Evolutionary conservation across 306 rosid species (phyloP), one percentile per base, ranked within the genome.

Genomic region (Sophora flavescens): DNA sequence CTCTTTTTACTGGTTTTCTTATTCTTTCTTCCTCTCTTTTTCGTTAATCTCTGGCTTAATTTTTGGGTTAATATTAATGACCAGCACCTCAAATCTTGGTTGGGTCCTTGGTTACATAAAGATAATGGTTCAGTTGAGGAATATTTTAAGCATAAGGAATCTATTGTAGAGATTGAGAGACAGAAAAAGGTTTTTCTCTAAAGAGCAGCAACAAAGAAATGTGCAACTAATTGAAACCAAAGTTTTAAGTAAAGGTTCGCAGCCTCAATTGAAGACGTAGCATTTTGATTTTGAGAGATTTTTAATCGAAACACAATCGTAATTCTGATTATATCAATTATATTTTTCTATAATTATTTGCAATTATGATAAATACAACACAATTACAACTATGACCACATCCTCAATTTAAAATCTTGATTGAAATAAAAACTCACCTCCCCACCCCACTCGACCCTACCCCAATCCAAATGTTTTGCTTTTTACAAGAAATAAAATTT

Each of bases 81-180:
- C 51, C 39, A 26, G 65, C 69, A 53, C n/a, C 79, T 73, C 36
- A 56, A 68, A 75, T 38, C 22, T 1, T 30, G 74, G 53, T 80
- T 74, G 76, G 78, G 33, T 52, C 42, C 77, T 81, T 63, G 36
- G 2, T 22, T 44, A 70, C 15, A 35, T 65, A 56, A 30, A 64
- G 32, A 64, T 57, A 44, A 57, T 10, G 63, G 60, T 65, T 82
- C 6, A 2, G 26, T 78, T 45, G 63, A 53, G 53, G 44, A 56
- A 33, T 47, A 47, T 64, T 64, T 60, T n/a, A 52, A 12, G 41
- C 78, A 78, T 70, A 16, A 41, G 74, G 82, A 78, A 82, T 77
- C 73, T 52, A n/a, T 48, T 71, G 15, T 35, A 12, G 77, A 41
- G 14, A 26, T n/a, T n/a, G 63, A 54, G 52, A 63, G 61, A 30